These are phyloP conservation scores for Blastocystis sp. DNA, from an alignment of 352 stramenopile species.

Conservation along the genomic window DNA sequence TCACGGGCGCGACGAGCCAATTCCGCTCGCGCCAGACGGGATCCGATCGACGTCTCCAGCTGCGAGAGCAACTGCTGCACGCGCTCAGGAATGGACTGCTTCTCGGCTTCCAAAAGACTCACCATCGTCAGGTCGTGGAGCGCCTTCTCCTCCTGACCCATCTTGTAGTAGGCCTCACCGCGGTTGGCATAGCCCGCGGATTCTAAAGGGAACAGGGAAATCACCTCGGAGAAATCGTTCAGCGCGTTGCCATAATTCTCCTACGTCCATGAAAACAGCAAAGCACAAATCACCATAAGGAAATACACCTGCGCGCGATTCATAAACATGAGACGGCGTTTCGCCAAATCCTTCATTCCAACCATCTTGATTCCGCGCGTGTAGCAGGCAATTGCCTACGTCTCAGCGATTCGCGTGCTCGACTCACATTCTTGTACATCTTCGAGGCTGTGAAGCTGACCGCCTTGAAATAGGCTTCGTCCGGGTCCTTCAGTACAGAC, in stretches of 20 bases:
- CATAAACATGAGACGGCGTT: not conserved
- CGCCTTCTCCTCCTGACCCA: conserved; percentile 27
- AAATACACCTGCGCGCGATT: not conserved
- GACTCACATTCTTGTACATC: not conserved
- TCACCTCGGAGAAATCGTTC: not conserved
- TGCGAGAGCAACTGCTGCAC: not conserved
- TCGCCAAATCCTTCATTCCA: not conserved
- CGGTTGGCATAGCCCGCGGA: not conserved
- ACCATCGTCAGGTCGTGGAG: conserved; percentile 1
- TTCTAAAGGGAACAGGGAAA: conserved; percentile 5
- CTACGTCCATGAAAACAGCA: not conserved
- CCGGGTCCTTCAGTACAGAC: not conserved
- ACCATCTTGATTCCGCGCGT: not conserved
- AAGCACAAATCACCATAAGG: not conserved
- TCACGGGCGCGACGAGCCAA: not conserved
- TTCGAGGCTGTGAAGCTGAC: not conserved
- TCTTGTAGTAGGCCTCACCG: conserved; percentile 3
- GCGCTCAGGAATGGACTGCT: not conserved
- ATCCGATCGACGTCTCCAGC: not conserved
- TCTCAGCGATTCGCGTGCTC: not conserved
- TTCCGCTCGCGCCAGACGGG: not conserved
- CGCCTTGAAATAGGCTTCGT: not conserved
- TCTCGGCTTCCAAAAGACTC: not conserved
- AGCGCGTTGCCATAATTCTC: not conserved
- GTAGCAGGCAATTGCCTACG: conserved; percentile 14